Evolutionary conservation across 371 early-diverging fungal species (phyloP), one percentile per base, ranked within the genome.

Genomic region (Mortierella sp.): DNA sequence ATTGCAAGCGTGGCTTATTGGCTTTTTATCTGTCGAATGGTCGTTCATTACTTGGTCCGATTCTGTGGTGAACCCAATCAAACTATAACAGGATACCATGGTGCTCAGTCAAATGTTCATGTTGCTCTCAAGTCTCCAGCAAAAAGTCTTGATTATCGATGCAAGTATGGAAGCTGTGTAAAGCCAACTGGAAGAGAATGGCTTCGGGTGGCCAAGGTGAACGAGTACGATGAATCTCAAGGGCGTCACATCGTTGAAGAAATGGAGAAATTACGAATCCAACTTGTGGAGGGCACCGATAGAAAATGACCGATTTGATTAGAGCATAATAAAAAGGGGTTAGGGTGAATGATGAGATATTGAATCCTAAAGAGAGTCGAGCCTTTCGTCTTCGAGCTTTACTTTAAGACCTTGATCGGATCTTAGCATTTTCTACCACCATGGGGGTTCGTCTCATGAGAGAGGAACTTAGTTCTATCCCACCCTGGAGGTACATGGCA

Each of bases 21-120:
- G 82, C 65, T 92, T 1, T 70, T 76, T 0, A 55, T 75, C 0
- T 64, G 82, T 7, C 81, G 89, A 57, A 72, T 72, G 6, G 25
- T 81, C 26, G 44, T 84, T 30, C 89, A 89, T 64, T 86, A 85
- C 55, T 11, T 87, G 52, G 82, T 88, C 57, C 83, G 86, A 52
- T 16, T 83, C 26, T 48, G 68, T 56, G 92, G 92, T 18, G 81
- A 91, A 3, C 58, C 68, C 0, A 84, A 88, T 29, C 89, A 92
- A 57, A 93, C 88, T 16, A 87, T 92, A 18, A 84, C 87, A 1
- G 66, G 86, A 0, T 84, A 84, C 23, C 85, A 84, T 46, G 93
- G 88, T 0, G 84, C 89, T 9, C 64, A 82, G 9, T 80, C 91
- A 0, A 83, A 85, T 62, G 83, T 83, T 21, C 83, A 82, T 72